phyloP scores from a whole-genome alignment of 495 filamentous ascomycete species.

The Aspergillus diversus region DNA sequence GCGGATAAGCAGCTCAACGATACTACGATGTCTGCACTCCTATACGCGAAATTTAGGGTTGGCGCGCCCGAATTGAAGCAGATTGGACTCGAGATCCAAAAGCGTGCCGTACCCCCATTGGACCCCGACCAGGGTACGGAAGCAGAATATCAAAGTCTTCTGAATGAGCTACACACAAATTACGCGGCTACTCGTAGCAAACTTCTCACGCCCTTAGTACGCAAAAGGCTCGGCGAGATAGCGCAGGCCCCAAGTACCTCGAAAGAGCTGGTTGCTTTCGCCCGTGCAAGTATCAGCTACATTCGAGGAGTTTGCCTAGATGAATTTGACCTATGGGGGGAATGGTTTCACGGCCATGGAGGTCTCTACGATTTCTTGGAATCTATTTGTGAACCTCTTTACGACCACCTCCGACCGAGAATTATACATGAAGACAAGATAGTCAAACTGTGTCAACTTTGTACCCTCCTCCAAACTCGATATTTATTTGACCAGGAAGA shows the following conservation, averaged over 20 bases:
- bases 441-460: slow-evolving; percentile 78
- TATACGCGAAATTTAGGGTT: slow-evolving; percentile 79
- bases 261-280: slow-evolving; percentile 69
- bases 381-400: slow-evolving; percentile 73
- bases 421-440: slow-evolving; percentile 73
- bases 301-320: slow-evolving; percentile 71
- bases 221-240: slow-evolving; percentile 68
- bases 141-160: slow-evolving; percentile 67
- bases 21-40: slow-evolving; percentile 72
- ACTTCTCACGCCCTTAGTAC: slow-evolving; percentile 61
- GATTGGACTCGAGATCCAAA: slow-evolving; percentile 69
- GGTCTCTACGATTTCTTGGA: slow-evolving; percentile 74
- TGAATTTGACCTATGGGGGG: slow-evolving; percentile 74
- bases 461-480: slow-evolving; percentile 79
- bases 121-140: slow-evolving; percentile 65
- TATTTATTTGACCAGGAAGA: slow-evolving; percentile 79
- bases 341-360: slow-evolving; percentile 73
- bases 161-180: slow-evolving; percentile 70
- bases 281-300: slow-evolving; percentile 70
- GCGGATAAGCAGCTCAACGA: slow-evolving; percentile 73
- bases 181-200: slow-evolving; percentile 61
- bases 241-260: slow-evolving; percentile 66
- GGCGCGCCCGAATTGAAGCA: slow-evolving; percentile 67
- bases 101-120: slow-evolving; percentile 62
- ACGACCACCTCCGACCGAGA: slow-evolving; percentile 69